A percentile compares a stretch with the other conserved stretches of the same genome.
phyloP scores from a whole-genome alignment of 2,329 filamentous ascomycete species.

The Colletotrichum eremochloae region DNA sequence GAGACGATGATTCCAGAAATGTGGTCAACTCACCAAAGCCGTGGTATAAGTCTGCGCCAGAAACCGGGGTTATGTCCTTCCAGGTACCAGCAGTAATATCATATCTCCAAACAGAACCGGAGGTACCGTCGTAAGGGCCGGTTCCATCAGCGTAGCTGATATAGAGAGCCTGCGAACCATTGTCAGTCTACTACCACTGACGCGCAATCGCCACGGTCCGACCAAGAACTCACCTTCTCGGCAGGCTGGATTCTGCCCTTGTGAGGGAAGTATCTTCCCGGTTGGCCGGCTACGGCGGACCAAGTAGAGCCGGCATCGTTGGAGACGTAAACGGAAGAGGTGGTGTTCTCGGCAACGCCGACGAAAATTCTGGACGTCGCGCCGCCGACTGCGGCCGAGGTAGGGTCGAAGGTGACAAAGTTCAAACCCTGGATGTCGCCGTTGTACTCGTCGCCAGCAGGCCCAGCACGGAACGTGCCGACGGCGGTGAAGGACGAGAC shows the following conservation, averaged over 20 bases:
- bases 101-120: conserved; percentile 68
- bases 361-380: conserved; percentile 70
- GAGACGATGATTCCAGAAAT: no score
- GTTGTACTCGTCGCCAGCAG: conserved; percentile 56
- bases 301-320: conserved; percentile 67
- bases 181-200: conserved; percentile 70
- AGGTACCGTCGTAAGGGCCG: conserved; percentile 69
- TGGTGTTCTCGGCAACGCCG: conserved; percentile 65
- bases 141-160: conserved; percentile 67
- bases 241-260: conserved; percentile 64
- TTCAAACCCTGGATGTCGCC: conserved; percentile 61
- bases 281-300: conserved; percentile 63
- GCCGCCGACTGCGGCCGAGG: conserved; percentile 58
- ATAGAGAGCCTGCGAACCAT: conserved; percentile 57
- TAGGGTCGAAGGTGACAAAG: conserved; percentile 69
- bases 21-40: conserved; percentile 60
- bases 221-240: conserved; percentile 58
- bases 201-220: conserved; percentile 64
- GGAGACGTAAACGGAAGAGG: conserved; percentile 66
- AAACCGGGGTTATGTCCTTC: conserved; percentile 69
- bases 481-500: conserved; percentile 67
- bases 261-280: conserved; percentile 65
- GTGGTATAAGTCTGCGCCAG: conserved; percentile 59
- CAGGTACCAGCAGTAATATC: conserved; percentile 62
- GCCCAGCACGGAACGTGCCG: conserved; percentile 64